Percentiles rank a stretch among this genome's conserved stretches.
phyloP scores from a whole-genome alignment of 2,329 filamentous ascomycete genomes.

The Xylaria sp. region DNA sequence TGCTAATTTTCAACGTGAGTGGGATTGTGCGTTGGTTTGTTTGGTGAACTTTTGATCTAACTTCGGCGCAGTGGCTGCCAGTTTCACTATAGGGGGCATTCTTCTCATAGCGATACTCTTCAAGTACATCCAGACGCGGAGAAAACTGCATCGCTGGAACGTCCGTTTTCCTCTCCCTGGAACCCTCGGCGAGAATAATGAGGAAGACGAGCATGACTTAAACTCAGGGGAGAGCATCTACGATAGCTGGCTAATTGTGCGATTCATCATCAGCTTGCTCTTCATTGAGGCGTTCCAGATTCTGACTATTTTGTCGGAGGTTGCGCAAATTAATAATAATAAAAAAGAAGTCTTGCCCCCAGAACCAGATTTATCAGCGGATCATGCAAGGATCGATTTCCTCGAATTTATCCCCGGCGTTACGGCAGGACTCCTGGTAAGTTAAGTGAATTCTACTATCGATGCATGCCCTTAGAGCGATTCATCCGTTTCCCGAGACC shows the following conservation, averaged over 20 bases:
- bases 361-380: conserved; percentile 47
- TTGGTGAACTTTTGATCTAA: background rate
- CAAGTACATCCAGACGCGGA: conserved; percentile 54
- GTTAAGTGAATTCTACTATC: conserved; percentile 3
- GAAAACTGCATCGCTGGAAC: conserved; percentile 47
- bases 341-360: conserved; percentile 43
- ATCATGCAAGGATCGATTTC: conserved; percentile 48
- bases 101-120: conserved; percentile 52
- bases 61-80: conserved; percentile 50
- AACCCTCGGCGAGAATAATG: conserved; percentile 36
- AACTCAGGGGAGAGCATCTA: conserved; percentile 50
- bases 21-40: background rate
- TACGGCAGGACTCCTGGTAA: conserved; percentile 45
- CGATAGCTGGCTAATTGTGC: conserved; percentile 53
- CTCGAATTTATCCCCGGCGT: conserved; percentile 50
- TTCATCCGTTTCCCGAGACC: background rate
- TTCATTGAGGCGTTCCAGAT: conserved; percentile 52
- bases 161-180: conserved; percentile 44
- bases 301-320: conserved; percentile 49
- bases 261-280: conserved; percentile 54
- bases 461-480: background rate
- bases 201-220: conserved; percentile 31
- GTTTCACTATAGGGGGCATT: conserved; percentile 50
- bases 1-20: conserved; percentile 54
- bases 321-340: conserved; percentile 46